Evolutionary conservation across 306 rosid genomes (phyloP).

Genomic region (Quercus dentata): DNA sequence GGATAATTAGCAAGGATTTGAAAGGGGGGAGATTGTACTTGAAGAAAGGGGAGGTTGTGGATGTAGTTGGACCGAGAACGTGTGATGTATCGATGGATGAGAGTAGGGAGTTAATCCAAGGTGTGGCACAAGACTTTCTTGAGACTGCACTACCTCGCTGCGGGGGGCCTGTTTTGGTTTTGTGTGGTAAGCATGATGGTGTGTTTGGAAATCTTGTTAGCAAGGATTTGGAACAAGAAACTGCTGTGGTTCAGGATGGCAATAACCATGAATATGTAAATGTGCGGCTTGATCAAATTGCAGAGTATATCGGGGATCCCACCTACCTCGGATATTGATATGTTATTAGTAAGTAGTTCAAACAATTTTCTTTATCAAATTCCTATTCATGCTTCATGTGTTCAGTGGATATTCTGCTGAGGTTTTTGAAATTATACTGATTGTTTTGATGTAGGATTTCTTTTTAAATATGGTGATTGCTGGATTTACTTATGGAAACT

Average conservation of each 20-base stretch:
- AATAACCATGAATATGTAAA: slow-evolving; percentile 62
- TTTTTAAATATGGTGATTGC: too few relatives aligned
- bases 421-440: too few relatives aligned
- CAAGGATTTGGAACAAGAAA: slow-evolving; percentile 67
- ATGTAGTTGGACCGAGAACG: slow-evolving; percentile 66
- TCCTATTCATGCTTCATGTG: background rate
- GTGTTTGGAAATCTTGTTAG: slow-evolving; percentile 71
- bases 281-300: slow-evolving; percentile 73
- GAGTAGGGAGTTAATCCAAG: slow-evolving; percentile 70
- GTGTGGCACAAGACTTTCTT: slow-evolving; percentile 66
- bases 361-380: too few relatives aligned
- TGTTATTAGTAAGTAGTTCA: background rate
- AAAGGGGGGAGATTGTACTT: slow-evolving; percentile 67
- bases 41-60: slow-evolving; percentile 79
- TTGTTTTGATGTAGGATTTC: too few relatives aligned
- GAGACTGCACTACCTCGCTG: slow-evolving; percentile 74
- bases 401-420: too few relatives aligned
- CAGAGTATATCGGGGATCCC: slow-evolving; percentile 85
- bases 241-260: slow-evolving; percentile 64
- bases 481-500: too few relatives aligned
- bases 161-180: slow-evolving; percentile 77
- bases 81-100: slow-evolving; percentile 88
- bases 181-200: slow-evolving; percentile 77
- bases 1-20: slow-evolving; percentile 58
- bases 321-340: slow-evolving; percentile 70